These are phyloP conservation scores for Neonectria hederae DNA, from an alignment of 2,329 filamentous ascomycete genomes.

Conservation along the genomic window DNA sequence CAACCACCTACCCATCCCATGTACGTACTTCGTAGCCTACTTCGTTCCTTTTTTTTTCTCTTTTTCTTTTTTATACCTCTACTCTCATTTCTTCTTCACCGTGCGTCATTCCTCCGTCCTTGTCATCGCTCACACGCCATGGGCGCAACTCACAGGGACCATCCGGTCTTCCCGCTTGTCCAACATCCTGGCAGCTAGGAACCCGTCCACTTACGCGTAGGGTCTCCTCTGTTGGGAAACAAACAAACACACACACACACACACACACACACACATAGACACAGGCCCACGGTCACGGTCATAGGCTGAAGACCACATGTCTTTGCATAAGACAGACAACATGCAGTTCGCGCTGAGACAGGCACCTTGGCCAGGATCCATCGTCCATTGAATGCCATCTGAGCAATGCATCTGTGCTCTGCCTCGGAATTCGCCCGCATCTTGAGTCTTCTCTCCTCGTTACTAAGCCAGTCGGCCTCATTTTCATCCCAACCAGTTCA, in stretches of 20 bases:
- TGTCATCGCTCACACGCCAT: background rate
- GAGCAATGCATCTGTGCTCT: background rate
- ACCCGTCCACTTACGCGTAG: background rate
- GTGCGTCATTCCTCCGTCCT: background rate
- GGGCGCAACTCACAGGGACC: background rate
- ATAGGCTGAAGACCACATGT: slow-evolving; percentile 3
- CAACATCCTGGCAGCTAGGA: no score
- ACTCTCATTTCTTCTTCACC: background rate
- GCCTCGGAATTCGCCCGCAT: background rate
- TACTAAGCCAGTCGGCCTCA: slow-evolving; percentile 6
- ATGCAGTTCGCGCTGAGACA: background rate
- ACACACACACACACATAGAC: background rate
- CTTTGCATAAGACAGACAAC: slow-evolving; percentile 5
- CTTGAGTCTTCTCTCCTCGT: background rate
- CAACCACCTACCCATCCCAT: slow-evolving; percentile 13
- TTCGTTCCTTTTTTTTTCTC: no score
- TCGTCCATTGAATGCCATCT: background rate
- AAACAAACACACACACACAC: background rate
- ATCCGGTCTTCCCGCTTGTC: slow-evolving; percentile 8
- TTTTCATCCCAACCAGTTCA: slow-evolving; percentile 1
- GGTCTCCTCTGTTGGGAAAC: background rate
- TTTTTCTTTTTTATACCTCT: slow-evolving; percentile 4
- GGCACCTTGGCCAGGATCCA: background rate
- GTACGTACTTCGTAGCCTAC: slow-evolving; percentile 21
- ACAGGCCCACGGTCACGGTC: background rate